phyloP scores from a whole-genome alignment of 495 filamentous ascomycete species.

The Talaromyces nanjingensis region DNA sequence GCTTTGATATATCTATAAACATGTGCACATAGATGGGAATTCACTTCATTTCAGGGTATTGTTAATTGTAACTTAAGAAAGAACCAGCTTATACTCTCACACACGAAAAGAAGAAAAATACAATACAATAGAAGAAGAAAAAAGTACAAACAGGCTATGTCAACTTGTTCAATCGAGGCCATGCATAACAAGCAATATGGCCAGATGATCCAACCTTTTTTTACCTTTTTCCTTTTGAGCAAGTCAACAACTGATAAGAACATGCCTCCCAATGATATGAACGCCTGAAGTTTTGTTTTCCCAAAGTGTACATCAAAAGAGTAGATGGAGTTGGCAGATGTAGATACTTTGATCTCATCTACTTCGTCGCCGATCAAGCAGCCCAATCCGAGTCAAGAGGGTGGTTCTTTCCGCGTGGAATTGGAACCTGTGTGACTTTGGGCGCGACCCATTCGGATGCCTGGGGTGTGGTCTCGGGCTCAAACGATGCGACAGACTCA shows the following conservation, averaged over 20 bases:
- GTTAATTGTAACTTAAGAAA: background rate
- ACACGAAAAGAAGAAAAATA: background rate
- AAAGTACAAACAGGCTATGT: background rate
- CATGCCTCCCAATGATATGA: background rate
- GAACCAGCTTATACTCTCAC: background rate
- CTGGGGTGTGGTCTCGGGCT: slow-evolving; percentile 15
- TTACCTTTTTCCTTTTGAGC: background rate
- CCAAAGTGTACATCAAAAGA: background rate
- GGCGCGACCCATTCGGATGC: slow-evolving; percentile 32
- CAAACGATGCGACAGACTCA: slow-evolving; percentile 21
- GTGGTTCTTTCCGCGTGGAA: slow-evolving; percentile 42
- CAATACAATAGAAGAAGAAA: background rate
- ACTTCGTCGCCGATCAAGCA: slow-evolving; percentile 21
- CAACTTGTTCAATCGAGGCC: background rate
- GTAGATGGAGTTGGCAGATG: background rate
- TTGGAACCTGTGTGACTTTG: slow-evolving; percentile 34
- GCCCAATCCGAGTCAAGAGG: slow-evolving; percentile 56
- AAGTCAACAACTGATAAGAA: background rate
- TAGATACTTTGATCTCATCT: background rate
- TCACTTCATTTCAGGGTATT: background rate
- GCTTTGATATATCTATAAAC: background rate
- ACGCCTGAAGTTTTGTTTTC: background rate
- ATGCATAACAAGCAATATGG: background rate
- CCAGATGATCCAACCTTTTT: background rate
- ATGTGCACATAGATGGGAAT: background rate